These are phyloP conservation scores for Amylocarpus encephaloides DNA, from an alignment of 2,329 filamentous ascomycete species.

Conservation along the genomic window DNA sequence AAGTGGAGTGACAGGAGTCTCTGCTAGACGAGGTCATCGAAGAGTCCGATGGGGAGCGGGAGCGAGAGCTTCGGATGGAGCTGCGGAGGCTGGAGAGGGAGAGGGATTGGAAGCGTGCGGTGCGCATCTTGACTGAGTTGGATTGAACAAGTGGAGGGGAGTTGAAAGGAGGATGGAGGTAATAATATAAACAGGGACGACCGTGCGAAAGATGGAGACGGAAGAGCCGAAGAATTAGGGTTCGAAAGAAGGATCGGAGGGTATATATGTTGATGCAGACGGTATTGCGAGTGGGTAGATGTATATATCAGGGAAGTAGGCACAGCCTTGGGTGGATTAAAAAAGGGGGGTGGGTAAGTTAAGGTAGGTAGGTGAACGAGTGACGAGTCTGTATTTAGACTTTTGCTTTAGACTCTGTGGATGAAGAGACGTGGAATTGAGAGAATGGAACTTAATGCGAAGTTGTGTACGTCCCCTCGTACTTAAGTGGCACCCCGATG, in stretches of 20 bases:
- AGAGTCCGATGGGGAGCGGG: slow-evolving; percentile 34
- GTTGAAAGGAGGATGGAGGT: not conserved
- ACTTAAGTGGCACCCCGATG: slow-evolving; percentile 21
- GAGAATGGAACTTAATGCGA: slow-evolving; percentile 7
- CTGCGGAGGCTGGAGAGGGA: slow-evolving; percentile 50
- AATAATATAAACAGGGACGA: not conserved
- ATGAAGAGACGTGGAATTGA: too few relatives aligned
- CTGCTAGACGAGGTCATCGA: slow-evolving; percentile 27
- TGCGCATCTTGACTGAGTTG: slow-evolving; percentile 24
- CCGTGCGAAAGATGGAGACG: not conserved
- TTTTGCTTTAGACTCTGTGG: slow-evolving; percentile 11
- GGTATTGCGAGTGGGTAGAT: not conserved
- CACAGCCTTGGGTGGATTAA: slow-evolving; percentile 22
- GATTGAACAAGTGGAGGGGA: not conserved
- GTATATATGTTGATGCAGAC: not conserved
- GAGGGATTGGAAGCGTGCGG: slow-evolving; percentile 28
- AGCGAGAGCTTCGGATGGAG: slow-evolving; percentile 47
- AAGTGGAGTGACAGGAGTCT: slow-evolving; percentile 39
- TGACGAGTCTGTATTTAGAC: slow-evolving; percentile 20
- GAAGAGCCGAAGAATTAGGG: not conserved
- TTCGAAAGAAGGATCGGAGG: not conserved
- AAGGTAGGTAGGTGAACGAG: too few relatives aligned
- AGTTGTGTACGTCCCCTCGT: slow-evolving; percentile 15
- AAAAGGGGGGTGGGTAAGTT: slow-evolving; percentile 4
- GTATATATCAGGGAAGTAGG: slow-evolving; percentile 8